Conservation (phyloP, 441 rosid genomes). For the Euphorbia celastroides region DNA sequence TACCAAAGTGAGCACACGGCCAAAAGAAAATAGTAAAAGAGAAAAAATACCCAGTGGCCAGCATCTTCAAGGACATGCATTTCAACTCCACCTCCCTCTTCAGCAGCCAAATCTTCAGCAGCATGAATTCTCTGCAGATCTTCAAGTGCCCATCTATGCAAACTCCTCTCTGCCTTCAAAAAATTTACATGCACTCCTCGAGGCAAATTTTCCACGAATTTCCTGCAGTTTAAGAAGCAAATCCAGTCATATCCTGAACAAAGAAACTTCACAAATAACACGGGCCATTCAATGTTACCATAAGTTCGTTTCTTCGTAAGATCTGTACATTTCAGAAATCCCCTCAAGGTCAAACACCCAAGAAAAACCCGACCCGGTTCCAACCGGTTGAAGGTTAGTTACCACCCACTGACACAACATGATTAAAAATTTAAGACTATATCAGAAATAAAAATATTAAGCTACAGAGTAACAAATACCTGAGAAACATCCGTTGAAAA, state of each 20-base stretch:
- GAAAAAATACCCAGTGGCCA: constrained; percentile 86
- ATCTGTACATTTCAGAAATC: constrained; percentile 70
- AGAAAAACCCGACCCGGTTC: constrained; percentile 48
- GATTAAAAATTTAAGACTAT: background rate
- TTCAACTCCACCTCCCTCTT: constrained; percentile 87
- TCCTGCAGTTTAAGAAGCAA: constrained; percentile 35
- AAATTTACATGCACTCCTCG: constrained; percentile 86
- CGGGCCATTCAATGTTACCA: constrained; percentile 43
- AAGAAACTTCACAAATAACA: background rate
- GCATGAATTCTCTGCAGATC: constrained; percentile 87
- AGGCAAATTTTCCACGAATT: constrained; percentile 80
- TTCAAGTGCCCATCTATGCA: constrained; percentile 94
- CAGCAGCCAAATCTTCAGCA: constrained; percentile 80
- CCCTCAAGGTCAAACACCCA: constrained; percentile 86
- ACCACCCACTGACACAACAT: constrained; percentile 61
- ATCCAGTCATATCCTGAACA: background rate
- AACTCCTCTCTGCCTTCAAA: constrained; percentile 93
- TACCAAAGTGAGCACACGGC: no score
- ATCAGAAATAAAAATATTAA: background rate
- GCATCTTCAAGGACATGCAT: constrained; percentile 99
- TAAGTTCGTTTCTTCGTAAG: constrained; percentile 84
- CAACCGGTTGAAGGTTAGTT: constrained; percentile 61
- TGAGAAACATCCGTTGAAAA: constrained; percentile 87
- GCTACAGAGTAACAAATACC: constrained; percentile 31
- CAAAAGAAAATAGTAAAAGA: background rate